phyloP scores from a whole-genome alignment of 768 basidiomycete genomes.

The Amanita rubescens region DNA sequence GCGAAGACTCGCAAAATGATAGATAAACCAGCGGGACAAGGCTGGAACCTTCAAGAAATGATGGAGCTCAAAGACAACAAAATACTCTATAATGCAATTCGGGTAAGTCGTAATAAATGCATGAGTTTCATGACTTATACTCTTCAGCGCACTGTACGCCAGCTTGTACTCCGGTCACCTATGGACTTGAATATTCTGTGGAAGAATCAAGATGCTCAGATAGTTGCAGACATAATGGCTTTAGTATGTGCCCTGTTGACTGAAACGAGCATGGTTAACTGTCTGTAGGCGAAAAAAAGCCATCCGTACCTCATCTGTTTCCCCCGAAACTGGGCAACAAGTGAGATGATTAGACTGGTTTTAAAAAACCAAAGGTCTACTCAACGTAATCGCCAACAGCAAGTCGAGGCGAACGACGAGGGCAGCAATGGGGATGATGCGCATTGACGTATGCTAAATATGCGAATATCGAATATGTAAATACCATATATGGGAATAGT shows the following conservation, averaged over 20 bases:
- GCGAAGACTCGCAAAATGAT: neutral
- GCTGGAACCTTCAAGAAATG: neutral
- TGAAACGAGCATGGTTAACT: neutral
- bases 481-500: no score
- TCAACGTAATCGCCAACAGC: conserved; percentile 9
- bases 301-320: neutral
- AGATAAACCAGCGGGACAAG: neutral
- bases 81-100: neutral
- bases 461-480: no score
- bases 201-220: neutral
- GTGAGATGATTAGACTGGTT: neutral
- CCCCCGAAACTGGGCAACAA: neutral
- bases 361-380: conserved; percentile 10
- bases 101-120: neutral
- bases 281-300: neutral
- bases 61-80: neutral
- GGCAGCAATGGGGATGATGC: no score
- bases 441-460: no score
- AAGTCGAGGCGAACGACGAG: no score
- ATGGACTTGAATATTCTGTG: neutral
- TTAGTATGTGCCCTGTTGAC: neutral
- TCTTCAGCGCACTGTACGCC: neutral
- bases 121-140: neutral
- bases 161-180: neutral
- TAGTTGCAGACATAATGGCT: neutral